Conservation (phyloP, 306 rosid genomes). For the Hippophae gyantsensis region DNA sequence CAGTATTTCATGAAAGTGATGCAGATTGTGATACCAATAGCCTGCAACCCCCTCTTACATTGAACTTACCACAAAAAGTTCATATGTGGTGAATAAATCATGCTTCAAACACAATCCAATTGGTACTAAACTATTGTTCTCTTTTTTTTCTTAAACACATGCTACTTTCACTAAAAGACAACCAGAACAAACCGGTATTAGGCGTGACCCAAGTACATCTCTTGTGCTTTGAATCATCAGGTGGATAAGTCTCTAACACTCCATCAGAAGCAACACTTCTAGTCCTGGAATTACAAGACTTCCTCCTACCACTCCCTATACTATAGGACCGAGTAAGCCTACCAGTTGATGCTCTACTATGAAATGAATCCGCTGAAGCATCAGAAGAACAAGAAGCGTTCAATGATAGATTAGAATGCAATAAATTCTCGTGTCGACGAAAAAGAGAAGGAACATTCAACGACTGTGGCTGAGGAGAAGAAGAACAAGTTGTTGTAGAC, state of each 20-base stretch:
- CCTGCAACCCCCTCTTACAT: too few relatives aligned
- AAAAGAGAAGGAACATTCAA: slow-evolving; percentile 41
- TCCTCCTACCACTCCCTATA: slow-evolving; percentile 44
- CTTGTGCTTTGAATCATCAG: slow-evolving; percentile 41
- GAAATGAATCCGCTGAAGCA: slow-evolving; percentile 76
- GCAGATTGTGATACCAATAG: too few relatives aligned
- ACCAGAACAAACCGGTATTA: slow-evolving; percentile 50
- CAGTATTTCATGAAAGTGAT: too few relatives aligned
- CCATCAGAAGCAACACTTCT: slow-evolving; percentile 72
- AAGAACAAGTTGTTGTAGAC: slow-evolving; percentile 4
- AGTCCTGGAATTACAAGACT: slow-evolving; percentile 45
- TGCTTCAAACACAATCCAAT: too few relatives aligned
- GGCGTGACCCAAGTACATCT: slow-evolving; percentile 85
- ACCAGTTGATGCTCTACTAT: slow-evolving; percentile 72
- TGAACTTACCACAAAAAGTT: too few relatives aligned
- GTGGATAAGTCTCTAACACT: slow-evolving; percentile 39
- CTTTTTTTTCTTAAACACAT: too few relatives aligned
- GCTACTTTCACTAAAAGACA: neutral
- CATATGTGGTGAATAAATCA: too few relatives aligned
- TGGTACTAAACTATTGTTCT: too few relatives aligned
- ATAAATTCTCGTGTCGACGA: slow-evolving; percentile 62
- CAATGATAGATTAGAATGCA: slow-evolving; percentile 57
- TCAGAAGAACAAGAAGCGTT: slow-evolving; percentile 82
- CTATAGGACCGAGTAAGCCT: slow-evolving; percentile 58
- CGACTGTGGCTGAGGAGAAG: slow-evolving; percentile 45